These are phyloP conservation scores for Diplodia scrobiculata DNA, from an alignment of 2,329 filamentous ascomycete genomes.

Conservation along the genomic window DNA sequence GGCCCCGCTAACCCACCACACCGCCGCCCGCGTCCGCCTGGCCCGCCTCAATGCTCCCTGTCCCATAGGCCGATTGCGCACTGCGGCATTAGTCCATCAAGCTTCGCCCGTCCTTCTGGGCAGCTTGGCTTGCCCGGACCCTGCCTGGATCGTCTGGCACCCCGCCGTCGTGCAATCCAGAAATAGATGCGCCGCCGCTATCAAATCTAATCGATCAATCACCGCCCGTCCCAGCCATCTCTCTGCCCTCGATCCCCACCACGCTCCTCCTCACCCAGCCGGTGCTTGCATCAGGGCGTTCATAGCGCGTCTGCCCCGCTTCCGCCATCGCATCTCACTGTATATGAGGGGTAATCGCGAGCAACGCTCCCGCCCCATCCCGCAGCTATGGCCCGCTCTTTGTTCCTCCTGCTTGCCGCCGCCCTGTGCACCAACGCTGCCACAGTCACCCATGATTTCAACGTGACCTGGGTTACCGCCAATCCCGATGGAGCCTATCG, in stretches of 20 bases:
- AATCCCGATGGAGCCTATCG: slow-evolving; percentile 58
- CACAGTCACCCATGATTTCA: slow-evolving; percentile 54
- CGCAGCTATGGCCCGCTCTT: slow-evolving; percentile 11
- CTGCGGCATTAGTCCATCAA: slow-evolving; percentile 19
- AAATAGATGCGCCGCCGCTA: neutral
- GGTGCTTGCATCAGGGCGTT: neutral
- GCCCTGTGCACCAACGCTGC: slow-evolving; percentile 31
- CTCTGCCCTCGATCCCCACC: neutral
- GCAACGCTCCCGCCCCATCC: neutral
- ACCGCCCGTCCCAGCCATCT: neutral
- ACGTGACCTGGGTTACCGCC: slow-evolving; percentile 58
- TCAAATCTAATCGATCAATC: slow-evolving; percentile 27
- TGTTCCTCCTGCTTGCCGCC: slow-evolving; percentile 16
- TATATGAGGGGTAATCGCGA: slow-evolving; percentile 28
- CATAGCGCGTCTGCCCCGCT: neutral
- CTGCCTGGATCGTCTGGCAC: slow-evolving; percentile 18
- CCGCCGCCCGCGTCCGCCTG: slow-evolving; percentile 1
- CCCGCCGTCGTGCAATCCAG: neutral
- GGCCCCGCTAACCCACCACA: neutral
- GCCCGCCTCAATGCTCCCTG: neutral
- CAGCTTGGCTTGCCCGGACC: slow-evolving; percentile 12
- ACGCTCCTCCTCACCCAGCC: slow-evolving; percentile 1
- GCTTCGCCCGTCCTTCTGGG: slow-evolving; percentile 6
- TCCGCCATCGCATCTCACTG: neutral
- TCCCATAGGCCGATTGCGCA: neutral